Percentiles rank a stretch among this genome's conserved stretches.
Evolutionary conservation across 2,329 filamentous ascomycete genomes (phyloP).

Genomic region (Phaeosphaeriaceae sp.): DNA sequence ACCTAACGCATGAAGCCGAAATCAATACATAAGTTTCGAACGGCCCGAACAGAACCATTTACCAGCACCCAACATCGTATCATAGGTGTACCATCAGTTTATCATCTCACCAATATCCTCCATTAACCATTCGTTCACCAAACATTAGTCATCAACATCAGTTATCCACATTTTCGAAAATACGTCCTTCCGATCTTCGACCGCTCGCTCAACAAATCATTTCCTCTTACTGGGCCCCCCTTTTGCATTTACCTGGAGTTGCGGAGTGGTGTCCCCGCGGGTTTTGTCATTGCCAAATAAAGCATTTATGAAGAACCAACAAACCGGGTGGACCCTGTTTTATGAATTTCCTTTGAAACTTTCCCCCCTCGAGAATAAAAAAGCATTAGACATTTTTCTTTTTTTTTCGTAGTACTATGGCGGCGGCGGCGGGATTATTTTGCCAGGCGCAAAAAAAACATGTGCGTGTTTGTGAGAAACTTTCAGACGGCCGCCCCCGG

Average conservation of each 20-base stretch:
- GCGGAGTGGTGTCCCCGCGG: too few species aligned
- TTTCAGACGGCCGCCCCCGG: conserved; percentile 14
- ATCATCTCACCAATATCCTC: too few species aligned
- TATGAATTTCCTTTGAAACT: conserved; percentile 32
- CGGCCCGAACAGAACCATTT: too few species aligned
- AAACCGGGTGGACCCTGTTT: too few species aligned
- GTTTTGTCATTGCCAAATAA: conserved; percentile 12
- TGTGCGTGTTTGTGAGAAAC: too few species aligned
- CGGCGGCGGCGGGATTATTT: too few species aligned
- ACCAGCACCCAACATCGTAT: conserved; percentile 22
- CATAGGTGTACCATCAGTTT: conserved; percentile 28
- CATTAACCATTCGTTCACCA: too few species aligned
- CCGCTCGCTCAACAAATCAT: conserved; percentile 18
- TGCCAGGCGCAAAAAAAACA: conserved; percentile 44
- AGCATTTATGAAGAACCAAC: not conserved
- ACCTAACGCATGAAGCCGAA: not conserved
- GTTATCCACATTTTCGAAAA: conserved; percentile 1
- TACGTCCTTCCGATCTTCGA: conserved; percentile 22
- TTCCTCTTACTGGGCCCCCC: conserved; percentile 16
- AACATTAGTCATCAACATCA: conserved; percentile 16
- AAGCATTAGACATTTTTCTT: conserved; percentile 46
- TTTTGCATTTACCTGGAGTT: conserved; percentile 43
- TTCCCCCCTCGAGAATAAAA: too few species aligned
- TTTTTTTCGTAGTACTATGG: conserved; percentile 29
- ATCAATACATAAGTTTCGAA: too few species aligned